These are phyloP conservation scores for Aspergillus eucalypticola DNA, from an alignment of 2,329 filamentous ascomycete species.

Conservation along the genomic window DNA sequence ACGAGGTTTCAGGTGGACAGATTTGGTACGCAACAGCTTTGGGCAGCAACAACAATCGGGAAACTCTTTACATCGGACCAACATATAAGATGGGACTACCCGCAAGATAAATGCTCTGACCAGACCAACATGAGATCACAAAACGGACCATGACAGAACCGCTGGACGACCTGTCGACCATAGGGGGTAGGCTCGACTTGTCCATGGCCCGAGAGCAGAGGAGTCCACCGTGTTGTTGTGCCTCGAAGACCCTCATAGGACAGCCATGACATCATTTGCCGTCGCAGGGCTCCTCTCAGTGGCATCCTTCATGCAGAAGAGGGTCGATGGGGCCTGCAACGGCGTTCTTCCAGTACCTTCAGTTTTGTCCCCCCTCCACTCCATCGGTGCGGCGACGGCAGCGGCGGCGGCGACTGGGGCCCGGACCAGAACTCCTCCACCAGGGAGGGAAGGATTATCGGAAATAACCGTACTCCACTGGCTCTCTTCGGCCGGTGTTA, in stretches of 20 bases:
- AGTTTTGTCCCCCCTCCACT: neutral
- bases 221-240: constrained; percentile 2
- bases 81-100: neutral
- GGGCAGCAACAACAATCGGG: neutral
- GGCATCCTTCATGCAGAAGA: neutral
- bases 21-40: neutral
- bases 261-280: constrained; percentile 18
- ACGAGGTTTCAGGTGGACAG: neutral
- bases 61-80: neutral
- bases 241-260: constrained; percentile 1
- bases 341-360: neutral
- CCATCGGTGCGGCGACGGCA: neutral
- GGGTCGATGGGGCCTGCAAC: constrained; percentile 6
- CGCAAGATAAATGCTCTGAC: constrained; percentile 7
- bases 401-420: constrained; percentile 1
- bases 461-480: constrained; percentile 17
- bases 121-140: constrained; percentile 17
- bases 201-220: constrained; percentile 11
- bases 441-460: constrained; percentile 12
- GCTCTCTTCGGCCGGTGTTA: constrained; percentile 15
- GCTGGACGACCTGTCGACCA: neutral
- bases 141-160: constrained; percentile 3
- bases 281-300: neutral
- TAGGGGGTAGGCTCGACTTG: constrained; percentile 5
- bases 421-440: constrained; percentile 2